phyloP scores from a whole-genome alignment of 352 stramenopile genomes.

The Phytophthora sp. region DNA sequence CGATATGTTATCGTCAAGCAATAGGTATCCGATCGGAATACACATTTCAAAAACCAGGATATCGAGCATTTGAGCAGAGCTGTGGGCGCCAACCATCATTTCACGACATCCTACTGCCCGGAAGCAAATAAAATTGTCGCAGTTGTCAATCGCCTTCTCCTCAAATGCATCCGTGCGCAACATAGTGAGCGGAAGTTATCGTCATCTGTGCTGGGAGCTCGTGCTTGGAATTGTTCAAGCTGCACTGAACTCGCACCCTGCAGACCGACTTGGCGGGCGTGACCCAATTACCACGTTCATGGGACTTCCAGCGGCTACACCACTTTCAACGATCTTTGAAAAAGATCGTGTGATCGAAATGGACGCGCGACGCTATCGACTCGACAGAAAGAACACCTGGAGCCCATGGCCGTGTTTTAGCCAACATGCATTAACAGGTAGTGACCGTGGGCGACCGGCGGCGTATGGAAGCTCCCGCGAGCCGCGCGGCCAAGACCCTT shows the following conservation, averaged over 20 bases:
- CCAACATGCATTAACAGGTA: neutral
- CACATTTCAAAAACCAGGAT: neutral
- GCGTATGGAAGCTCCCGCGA: neutral
- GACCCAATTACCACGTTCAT: neutral
- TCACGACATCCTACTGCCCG: neutral
- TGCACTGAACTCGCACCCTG: neutral
- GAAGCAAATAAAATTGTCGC: neutral
- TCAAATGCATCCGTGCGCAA: neutral
- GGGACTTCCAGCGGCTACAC: neutral
- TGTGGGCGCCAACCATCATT: neutral
- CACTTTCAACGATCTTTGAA: neutral
- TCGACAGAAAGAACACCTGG: neutral
- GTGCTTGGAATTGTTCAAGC: constrained; percentile 2
- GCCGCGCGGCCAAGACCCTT: neutral
- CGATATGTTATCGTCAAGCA: neutral
- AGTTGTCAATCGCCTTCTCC: neutral
- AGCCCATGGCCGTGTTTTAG: too few species aligned
- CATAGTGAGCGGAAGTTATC: neutral
- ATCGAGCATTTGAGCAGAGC: neutral
- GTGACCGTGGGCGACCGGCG: neutral
- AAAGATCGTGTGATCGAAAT: neutral
- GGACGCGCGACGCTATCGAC: neutral
- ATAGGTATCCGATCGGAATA: neutral
- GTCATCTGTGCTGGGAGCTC: neutral
- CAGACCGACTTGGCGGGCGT: neutral